Percentiles rank a stretch among this genome's conserved stretches.
phyloP scores from a whole-genome alignment of 495 filamentous ascomycete species.

The Margaritispora aquatica region DNA sequence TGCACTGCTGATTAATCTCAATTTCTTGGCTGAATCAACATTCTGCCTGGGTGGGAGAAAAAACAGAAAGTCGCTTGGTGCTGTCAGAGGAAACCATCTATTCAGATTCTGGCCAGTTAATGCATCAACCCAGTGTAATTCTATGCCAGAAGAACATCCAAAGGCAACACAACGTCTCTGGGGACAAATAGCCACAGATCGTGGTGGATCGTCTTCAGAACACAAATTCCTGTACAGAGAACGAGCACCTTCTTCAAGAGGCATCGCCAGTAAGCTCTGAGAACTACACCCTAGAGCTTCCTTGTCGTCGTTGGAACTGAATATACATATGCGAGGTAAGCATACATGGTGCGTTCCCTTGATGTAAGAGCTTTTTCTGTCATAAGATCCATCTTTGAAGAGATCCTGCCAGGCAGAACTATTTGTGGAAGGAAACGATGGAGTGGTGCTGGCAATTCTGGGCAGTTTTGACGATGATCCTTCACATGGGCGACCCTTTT shows the following conservation, averaged over 20 bases:
- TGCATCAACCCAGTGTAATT: constrained; percentile 68
- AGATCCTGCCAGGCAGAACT: constrained; percentile 16
- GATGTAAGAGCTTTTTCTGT: not conserved
- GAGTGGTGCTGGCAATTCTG: constrained; percentile 4
- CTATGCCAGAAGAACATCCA: constrained; percentile 60
- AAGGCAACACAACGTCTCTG: constrained; percentile 64
- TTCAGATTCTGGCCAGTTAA: constrained; percentile 50
- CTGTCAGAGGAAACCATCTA: constrained; percentile 61
- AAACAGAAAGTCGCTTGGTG: constrained; percentile 59
- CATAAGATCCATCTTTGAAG: constrained; percentile 1
- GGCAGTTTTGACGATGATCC: constrained; percentile 15
- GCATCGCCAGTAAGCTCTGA: constrained; percentile 7
- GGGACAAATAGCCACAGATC: constrained; percentile 63
- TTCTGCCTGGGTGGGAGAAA: constrained; percentile 55
- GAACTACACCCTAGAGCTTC: not conserved
- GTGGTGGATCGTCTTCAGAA: constrained; percentile 57
- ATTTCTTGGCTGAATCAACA: constrained; percentile 45
- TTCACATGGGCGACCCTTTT: not conserved
- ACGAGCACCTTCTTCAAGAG: constrained; percentile 26
- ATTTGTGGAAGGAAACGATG: not conserved
- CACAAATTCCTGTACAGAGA: constrained; percentile 55
- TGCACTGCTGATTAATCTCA: constrained; percentile 59
- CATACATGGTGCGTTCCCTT: constrained; percentile 5
- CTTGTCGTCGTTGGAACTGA: not conserved
- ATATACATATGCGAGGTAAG: not conserved